These are phyloP conservation scores for Grosmannia huntii DNA, from an alignment of 2,329 filamentous ascomycete genomes.

Conservation along the genomic window DNA sequence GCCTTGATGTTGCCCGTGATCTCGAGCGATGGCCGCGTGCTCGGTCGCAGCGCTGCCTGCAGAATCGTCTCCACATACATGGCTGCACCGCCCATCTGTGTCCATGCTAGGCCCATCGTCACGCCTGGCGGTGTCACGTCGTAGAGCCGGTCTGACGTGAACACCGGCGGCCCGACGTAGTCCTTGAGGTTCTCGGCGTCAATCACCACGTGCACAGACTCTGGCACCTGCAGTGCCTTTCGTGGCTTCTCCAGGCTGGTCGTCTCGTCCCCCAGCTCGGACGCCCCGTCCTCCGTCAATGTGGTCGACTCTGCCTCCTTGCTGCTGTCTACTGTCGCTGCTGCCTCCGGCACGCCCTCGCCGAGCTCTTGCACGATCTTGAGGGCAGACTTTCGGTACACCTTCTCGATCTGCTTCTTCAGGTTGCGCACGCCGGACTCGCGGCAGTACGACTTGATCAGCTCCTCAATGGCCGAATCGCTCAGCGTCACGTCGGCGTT, in stretches of 20 bases:
- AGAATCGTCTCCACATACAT: slow-evolving; percentile 96
- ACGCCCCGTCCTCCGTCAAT: slow-evolving; percentile 11
- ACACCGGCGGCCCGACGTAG: slow-evolving; percentile 90
- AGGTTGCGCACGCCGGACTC: slow-evolving; percentile 95
- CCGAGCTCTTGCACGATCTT: slow-evolving; percentile 95
- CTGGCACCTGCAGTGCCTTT: slow-evolving; percentile 69
- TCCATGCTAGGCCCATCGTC: slow-evolving; percentile 97
- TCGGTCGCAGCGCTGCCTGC: slow-evolving; percentile 63
- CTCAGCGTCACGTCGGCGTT: slow-evolving; percentile 80
- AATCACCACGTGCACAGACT: slow-evolving; percentile 75
- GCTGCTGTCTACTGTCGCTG: neutral
- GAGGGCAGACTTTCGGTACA: slow-evolving; percentile 90
- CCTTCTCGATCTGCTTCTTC: slow-evolving; percentile 99
- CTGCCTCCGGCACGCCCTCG: slow-evolving; percentile 68
- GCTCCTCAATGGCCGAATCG: slow-evolving; percentile 80
- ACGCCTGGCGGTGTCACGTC: slow-evolving; percentile 88
- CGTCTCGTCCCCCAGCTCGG: slow-evolving; percentile 5
- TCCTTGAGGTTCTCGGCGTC: slow-evolving; percentile 85
- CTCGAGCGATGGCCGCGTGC: slow-evolving; percentile 67
- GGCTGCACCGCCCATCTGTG: slow-evolving; percentile 88
- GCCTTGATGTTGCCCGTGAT: slow-evolving; percentile 90
- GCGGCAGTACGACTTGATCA: slow-evolving; percentile 97
- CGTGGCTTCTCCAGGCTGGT: slow-evolving; percentile 38
- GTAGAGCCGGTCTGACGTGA: slow-evolving; percentile 90
- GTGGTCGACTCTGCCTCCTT: neutral